phyloP scores from a whole-genome alignment of 768 basidiomycete species.

The Clitopilus hobsonii region DNA sequence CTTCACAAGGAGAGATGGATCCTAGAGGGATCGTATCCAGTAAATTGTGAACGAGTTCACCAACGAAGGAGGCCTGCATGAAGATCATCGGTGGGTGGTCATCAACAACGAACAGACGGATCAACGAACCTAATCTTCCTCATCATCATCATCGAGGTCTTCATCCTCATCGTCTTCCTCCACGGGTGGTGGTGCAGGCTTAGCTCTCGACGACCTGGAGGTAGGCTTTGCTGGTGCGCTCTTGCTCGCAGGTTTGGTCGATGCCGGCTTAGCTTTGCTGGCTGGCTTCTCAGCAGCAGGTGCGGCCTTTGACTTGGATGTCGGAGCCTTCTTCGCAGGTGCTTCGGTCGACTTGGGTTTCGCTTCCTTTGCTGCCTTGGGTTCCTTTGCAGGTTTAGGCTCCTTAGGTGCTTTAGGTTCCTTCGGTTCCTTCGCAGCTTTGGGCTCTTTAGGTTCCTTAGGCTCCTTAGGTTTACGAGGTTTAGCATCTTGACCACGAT shows the following conservation, averaged over 20 bases:
- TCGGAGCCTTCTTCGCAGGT: constrained; percentile 1
- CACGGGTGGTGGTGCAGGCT: neutral
- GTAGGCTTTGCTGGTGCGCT: neutral
- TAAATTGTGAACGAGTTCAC: neutral
- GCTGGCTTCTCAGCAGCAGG: neutral
- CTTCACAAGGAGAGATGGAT: neutral
- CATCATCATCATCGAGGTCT: neutral
- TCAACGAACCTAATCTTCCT: neutral
- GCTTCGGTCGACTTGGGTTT: constrained; percentile 13
- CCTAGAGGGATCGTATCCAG: neutral
- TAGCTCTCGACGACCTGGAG: neutral
- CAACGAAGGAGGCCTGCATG: neutral
- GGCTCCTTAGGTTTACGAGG: constrained; percentile 39
- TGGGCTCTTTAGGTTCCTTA: constrained; percentile 26
- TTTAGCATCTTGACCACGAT: constrained; percentile 49
- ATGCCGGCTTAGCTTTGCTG: neutral
- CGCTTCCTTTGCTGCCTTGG: constrained; percentile 6
- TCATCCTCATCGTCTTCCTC: neutral
- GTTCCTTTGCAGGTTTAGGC: neutral
- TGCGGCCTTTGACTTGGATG: constrained; percentile 7
- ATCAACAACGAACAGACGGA: neutral
- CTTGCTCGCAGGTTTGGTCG: neutral
- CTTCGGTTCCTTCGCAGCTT: constrained; percentile 7
- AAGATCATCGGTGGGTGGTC: too few species aligned
- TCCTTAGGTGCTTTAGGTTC: neutral